Evolutionary conservation across 2,329 filamentous ascomycete species (phyloP).

Genomic region (Colletotrichum agaves): DNA sequence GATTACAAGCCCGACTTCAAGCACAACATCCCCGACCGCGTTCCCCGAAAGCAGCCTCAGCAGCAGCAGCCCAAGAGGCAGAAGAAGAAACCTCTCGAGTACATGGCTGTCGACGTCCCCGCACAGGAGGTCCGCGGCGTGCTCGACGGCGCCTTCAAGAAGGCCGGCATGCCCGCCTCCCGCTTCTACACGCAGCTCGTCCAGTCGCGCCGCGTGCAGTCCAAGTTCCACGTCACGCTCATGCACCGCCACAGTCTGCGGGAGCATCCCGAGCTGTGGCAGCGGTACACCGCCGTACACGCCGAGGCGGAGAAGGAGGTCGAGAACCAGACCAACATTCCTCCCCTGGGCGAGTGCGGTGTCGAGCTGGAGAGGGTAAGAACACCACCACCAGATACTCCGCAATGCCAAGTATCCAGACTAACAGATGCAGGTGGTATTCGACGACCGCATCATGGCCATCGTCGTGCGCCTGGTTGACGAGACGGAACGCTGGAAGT

Average conservation of each 20-base stretch:
- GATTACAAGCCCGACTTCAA: conserved; percentile 82
- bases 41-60: conserved; percentile 52
- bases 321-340: conserved; percentile 42
- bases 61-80: conserved; percentile 46
- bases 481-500: conserved; percentile 68
- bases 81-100: conserved; percentile 64
- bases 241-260: conserved; percentile 79
- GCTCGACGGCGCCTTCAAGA: conserved; percentile 77
- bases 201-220: conserved; percentile 78
- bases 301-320: conserved; percentile 49
- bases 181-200: conserved; percentile 81
- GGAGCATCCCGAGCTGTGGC: conserved; percentile 78
- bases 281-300: conserved; percentile 74
- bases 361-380: conserved; percentile 70
- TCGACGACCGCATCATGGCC: conserved; percentile 88
- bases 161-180: conserved; percentile 54
- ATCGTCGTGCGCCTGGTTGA: conserved; percentile 82
- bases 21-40: conserved; percentile 75
- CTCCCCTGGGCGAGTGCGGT: conserved; percentile 69
- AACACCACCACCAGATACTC: neutral
- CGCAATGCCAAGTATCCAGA: neutral
- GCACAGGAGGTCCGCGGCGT: conserved; percentile 57
- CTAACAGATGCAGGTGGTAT: conserved; percentile 70
- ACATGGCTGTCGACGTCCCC: conserved; percentile 64
- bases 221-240: conserved; percentile 92